phyloP scores from a whole-genome alignment of 257 asterid genomes.

The Osmanthus fragrans region DNA sequence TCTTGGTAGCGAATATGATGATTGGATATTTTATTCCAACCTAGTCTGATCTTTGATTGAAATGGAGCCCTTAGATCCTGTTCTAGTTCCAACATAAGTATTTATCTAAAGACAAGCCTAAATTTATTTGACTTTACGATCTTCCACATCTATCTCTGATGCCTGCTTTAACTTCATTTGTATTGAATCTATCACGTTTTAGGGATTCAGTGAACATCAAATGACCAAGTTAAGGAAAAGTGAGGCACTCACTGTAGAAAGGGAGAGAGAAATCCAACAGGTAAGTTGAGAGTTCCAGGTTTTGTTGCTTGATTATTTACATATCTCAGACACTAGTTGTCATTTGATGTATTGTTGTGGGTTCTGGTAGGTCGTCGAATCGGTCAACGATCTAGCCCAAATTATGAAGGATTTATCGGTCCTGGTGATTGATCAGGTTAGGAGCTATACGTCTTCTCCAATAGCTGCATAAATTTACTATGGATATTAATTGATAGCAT shows the following conservation, averaged over 20 bases:
- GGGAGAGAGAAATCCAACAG: slow-evolving; percentile 93
- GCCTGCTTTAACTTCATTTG: slow-evolving; percentile 23
- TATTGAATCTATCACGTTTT: slow-evolving; percentile 21
- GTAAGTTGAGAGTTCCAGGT: slow-evolving; percentile 32
- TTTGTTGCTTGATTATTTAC: slow-evolving; percentile 11
- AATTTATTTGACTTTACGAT: background rate
- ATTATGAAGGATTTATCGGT: slow-evolving; percentile 98
- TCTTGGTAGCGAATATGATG: background rate
- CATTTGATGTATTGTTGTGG: slow-evolving; percentile 24
- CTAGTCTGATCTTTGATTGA: background rate
- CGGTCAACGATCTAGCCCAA: slow-evolving; percentile 94
- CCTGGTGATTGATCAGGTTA: slow-evolving; percentile 96
- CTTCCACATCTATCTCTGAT: background rate
- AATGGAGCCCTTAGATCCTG: slow-evolving; percentile 3
- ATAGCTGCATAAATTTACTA: slow-evolving; percentile 8
- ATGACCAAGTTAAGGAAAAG: slow-evolving; percentile 87
- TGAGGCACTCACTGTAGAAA: slow-evolving; percentile 83
- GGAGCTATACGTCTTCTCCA: slow-evolving; percentile 27
- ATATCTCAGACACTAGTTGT: slow-evolving; percentile 1
- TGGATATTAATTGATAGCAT: slow-evolving; percentile 7
- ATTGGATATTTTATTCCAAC: background rate
- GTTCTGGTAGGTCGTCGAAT: slow-evolving; percentile 69
- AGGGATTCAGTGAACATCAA: slow-evolving; percentile 94
- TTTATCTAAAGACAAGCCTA: background rate
- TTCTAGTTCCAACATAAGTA: background rate